Conservation (phyloP, 208 protist genomes). For the Chromosphaera perkinsii region DNA sequence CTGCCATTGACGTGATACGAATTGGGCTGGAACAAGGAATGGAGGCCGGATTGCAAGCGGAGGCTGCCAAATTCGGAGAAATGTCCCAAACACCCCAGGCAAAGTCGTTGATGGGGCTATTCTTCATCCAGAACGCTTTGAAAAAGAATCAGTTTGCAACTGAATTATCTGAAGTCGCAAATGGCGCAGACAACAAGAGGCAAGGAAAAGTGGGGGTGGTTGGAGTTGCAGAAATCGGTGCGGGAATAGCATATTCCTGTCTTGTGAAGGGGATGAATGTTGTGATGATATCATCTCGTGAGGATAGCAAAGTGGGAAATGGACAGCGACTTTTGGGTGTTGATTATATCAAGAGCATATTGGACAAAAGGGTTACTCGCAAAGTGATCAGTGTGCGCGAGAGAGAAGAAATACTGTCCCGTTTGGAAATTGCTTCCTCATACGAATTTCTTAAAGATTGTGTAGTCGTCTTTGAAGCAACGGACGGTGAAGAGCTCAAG, state of each 20-base stretch:
- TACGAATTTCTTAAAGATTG: not conserved
- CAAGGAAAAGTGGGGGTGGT: slow-evolving; percentile 48
- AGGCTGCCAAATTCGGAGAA: slow-evolving; percentile 19
- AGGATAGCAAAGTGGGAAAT: slow-evolving; percentile 11
- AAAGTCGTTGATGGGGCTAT: slow-evolving; percentile 76
- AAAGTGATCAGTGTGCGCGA: not conserved
- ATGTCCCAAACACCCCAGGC: slow-evolving; percentile 54
- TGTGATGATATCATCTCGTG: too few species aligned
- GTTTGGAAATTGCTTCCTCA: not conserved
- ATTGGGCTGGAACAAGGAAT: slow-evolving; percentile 56
- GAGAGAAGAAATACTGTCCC: slow-evolving; percentile 9
- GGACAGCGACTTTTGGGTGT: slow-evolving; percentile 27
- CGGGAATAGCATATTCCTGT: slow-evolving; percentile 49
- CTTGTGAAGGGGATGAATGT: slow-evolving; percentile 7
- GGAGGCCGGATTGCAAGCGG: slow-evolving; percentile 11
- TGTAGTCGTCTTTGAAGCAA: slow-evolving; percentile 79
- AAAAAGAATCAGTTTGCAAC: slow-evolving; percentile 67
- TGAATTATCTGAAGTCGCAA: too few species aligned
- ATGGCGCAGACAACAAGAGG: slow-evolving; percentile 28
- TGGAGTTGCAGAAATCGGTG: slow-evolving; percentile 62
- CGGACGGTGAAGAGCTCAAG: slow-evolving; percentile 76
- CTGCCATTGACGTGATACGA: slow-evolving; percentile 74
- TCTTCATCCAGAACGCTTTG: slow-evolving; percentile 75
- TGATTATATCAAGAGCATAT: slow-evolving; percentile 29
- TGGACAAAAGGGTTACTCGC: slow-evolving; percentile 11